Evolutionary conservation across 371 early-diverging fungal species (phyloP), one percentile per base, ranked within the genome.

Genomic region (Batrachochytrium dendrobatidis): DNA sequence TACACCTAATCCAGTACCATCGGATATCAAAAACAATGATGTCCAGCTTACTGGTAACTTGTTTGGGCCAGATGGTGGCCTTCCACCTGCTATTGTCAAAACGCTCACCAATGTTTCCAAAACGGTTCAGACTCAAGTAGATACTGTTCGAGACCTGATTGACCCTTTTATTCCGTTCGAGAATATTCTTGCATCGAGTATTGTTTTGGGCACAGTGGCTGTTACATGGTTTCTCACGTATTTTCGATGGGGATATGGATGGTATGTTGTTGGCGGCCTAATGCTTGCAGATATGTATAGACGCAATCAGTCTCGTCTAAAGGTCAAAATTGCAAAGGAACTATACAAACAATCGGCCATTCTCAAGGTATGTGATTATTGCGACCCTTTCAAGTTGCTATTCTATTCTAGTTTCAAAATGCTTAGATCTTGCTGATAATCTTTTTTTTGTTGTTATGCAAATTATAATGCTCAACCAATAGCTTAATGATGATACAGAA

Each of bases 401-500:
- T 29, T 10, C 8, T 22, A 10, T 31, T 44, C 53, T 18, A 20
- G 46, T 51, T n/a, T 34, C n/a, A 28, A 7, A 5, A n/a, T 26
- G 30, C 29, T 20, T 15, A 28, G 20, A 22, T 15, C 22, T 10
- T 22, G 49, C 49, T n/a, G 24, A 39, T 15, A 39, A 39, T 15
- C 39, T 39, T 20, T 20, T 20, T 39, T 20, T 15, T 39, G 20
- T 20, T 15, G 20, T 20, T 15, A 39, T 39, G 39, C 39, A 39
- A 15, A n/a, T n/a, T n/a, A n/a, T n/a, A n/a, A n/a, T n/a, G 34
- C 8, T 60, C 33, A 8, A 7, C 24, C 18, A 1, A 53, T 2
- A 72, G 63, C 32, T 72, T 43, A 71, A 71, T 24, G 55, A 26
- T 0, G 71, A 69, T 24, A 28, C 67, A 29, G 99, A 99, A 72